These are phyloP conservation scores for Penicillium canariense DNA, from an alignment of 495 filamentous ascomycete species.

Conservation along the genomic window DNA sequence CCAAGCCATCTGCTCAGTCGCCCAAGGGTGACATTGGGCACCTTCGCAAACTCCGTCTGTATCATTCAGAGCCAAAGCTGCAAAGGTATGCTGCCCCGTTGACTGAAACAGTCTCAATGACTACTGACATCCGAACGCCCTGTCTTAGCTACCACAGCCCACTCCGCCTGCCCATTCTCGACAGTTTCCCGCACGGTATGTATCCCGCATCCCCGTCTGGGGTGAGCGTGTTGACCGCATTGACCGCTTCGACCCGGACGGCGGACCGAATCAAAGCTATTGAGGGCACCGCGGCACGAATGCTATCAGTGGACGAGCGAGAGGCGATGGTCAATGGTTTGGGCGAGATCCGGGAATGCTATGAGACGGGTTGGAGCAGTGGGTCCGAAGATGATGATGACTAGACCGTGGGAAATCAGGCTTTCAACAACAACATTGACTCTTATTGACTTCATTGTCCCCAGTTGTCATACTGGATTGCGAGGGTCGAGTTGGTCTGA, in stretches of 20 bases:
- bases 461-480: not conserved
- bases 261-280: slow-evolving; percentile 65
- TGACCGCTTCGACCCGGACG: slow-evolving; percentile 74
- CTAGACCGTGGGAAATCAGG: slow-evolving; percentile 21
- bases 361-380: slow-evolving; percentile 86
- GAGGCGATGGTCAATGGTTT: slow-evolving; percentile 82
- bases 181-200: slow-evolving; percentile 77
- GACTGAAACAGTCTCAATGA: slow-evolving; percentile 3
- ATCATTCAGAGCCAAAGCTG: slow-evolving; percentile 49
- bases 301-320: slow-evolving; percentile 70
- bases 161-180: slow-evolving; percentile 71
- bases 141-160: slow-evolving; percentile 51
- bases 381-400: slow-evolving; percentile 82
- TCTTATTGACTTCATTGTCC: not conserved
- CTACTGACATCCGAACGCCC: not conserved
- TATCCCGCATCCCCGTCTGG: slow-evolving; percentile 37
- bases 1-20: slow-evolving; percentile 33
- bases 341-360: slow-evolving; percentile 79
- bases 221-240: slow-evolving; percentile 58
- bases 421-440: not conserved
- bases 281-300: slow-evolving; percentile 54
- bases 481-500: not conserved
- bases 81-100: slow-evolving; percentile 52
- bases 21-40: slow-evolving; percentile 31
- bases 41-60: slow-evolving; percentile 33